Percentiles rank a stretch among this genome's conserved stretches.
Evolutionary conservation across 1,284 basidiomycete genomes (phyloP).

Genomic region (Cryptococcus maquisensis): DNA sequence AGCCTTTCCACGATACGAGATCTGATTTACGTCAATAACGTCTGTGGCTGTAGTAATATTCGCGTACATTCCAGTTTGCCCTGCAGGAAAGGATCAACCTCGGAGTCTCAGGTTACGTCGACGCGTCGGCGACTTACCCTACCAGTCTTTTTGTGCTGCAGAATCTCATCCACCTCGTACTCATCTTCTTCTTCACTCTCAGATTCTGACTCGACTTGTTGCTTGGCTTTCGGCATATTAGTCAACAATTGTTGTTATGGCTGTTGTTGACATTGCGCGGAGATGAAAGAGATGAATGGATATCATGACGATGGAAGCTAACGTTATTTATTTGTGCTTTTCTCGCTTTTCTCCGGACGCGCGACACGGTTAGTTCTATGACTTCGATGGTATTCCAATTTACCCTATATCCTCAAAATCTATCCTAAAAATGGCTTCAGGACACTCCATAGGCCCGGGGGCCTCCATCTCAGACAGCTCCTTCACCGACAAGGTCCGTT

Average conservation of each 20-base stretch:
- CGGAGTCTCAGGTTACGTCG: neutral
- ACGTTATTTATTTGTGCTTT: neutral
- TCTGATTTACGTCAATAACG: slow-evolving; percentile 17
- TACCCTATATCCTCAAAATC: neutral
- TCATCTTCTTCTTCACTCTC: slow-evolving; percentile 14
- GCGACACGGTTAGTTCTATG: neutral
- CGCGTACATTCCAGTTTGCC: slow-evolving; percentile 11
- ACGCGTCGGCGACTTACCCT: neutral
- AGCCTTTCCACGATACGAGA: slow-evolving; percentile 48
- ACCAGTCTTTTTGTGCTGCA: slow-evolving; percentile 10
- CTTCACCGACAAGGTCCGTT: slow-evolving; percentile 45
- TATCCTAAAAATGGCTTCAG: slow-evolving; percentile 23
- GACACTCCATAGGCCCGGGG: slow-evolving; percentile 20
- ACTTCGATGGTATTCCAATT: slow-evolving; percentile 1
- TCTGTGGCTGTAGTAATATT: neutral
- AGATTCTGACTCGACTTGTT: slow-evolving; percentile 4
- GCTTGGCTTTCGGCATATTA: slow-evolving; percentile 2
- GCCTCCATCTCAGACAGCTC: slow-evolving; percentile 33
- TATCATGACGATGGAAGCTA: neutral
- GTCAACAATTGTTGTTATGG: slow-evolving; percentile 3
- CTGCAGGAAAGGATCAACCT: slow-evolving; percentile 1
- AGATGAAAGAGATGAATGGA: neutral
- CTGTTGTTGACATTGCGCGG: slow-evolving; percentile 2
- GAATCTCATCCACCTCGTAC: slow-evolving; percentile 16
- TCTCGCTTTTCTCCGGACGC: neutral